Evolutionary conservation across 352 stramenopile species (phyloP).

Genomic region (Pythium utonaiense): DNA sequence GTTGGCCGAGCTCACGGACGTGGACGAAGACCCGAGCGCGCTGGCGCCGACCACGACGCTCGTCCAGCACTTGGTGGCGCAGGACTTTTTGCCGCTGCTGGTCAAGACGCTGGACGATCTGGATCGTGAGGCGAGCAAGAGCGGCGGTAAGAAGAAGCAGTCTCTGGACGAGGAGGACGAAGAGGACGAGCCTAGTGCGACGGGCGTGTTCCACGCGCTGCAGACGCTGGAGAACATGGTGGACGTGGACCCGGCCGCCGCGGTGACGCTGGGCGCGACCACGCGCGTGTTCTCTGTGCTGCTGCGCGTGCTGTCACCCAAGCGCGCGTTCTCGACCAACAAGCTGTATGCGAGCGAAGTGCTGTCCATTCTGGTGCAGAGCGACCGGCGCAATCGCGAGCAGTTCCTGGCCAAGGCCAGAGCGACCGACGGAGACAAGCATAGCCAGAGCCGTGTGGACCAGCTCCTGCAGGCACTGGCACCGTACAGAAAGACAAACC

Average conservation of each 20-base stretch:
- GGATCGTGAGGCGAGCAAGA: conserved; percentile 25
- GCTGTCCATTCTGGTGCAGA: conserved; percentile 59
- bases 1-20: conserved; percentile 44
- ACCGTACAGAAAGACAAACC: conserved; percentile 70
- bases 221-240: conserved; percentile 55
- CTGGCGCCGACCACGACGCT: conserved; percentile 34
- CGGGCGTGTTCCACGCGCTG: conserved; percentile 53
- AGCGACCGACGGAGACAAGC: neutral
- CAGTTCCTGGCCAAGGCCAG: conserved; percentile 15
- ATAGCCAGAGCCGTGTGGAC: conserved; percentile 69
- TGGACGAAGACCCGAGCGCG: conserved; percentile 35
- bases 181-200: conserved; percentile 36
- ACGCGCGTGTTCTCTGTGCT: conserved; percentile 21
- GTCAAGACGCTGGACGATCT: conserved; percentile 32
- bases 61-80: conserved; percentile 33
- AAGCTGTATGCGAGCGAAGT: conserved; percentile 65
- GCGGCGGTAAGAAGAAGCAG: neutral
- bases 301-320: conserved; percentile 18
- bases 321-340: conserved; percentile 34
- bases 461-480: conserved; percentile 75
- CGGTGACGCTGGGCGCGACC: conserved; percentile 15
- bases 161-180: conserved; percentile 13
- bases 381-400: conserved; percentile 30
- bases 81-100: conserved; percentile 34
- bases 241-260: conserved; percentile 30